Conservation (phyloP, 495 filamentous ascomycete genomes). For the Platismatia glauca region DNA sequence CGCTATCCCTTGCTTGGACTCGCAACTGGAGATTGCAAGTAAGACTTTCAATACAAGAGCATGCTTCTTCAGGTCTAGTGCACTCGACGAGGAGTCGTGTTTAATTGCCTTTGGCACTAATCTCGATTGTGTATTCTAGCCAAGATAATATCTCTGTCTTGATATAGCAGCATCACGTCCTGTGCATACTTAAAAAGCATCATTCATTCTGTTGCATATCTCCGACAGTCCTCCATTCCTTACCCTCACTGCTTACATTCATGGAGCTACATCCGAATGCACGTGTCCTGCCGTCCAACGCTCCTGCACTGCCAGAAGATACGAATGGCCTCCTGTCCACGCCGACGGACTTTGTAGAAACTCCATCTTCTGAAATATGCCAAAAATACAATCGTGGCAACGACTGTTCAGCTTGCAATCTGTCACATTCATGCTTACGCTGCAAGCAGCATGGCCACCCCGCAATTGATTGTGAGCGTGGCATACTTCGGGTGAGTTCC, state of each 20-base stretch:
- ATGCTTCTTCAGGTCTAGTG: slow-evolving; percentile 8
- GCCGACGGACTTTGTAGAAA: slow-evolving; percentile 17
- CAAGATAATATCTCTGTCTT: not conserved
- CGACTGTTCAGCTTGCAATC: slow-evolving; percentile 7
- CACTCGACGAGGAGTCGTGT: slow-evolving; percentile 17
- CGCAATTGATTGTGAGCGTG: slow-evolving; percentile 9
- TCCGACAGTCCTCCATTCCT: slow-evolving; percentile 14
- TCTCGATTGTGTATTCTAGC: slow-evolving; percentile 12
- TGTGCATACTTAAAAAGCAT: slow-evolving; percentile 13
- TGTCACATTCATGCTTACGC: slow-evolving; percentile 3
- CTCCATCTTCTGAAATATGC: slow-evolving; percentile 1
- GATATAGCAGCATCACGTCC: slow-evolving; percentile 5
- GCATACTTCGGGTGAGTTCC: slow-evolving; percentile 28
- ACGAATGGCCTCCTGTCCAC: not conserved
- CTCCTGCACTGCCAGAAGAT: slow-evolving; percentile 24
- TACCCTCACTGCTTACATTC: slow-evolving; percentile 10
- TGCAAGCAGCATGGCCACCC: slow-evolving; percentile 12
- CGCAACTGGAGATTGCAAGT: slow-evolving; percentile 16
- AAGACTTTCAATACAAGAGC: slow-evolving; percentile 16
- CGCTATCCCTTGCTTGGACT: slow-evolving; percentile 22
- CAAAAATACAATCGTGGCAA: slow-evolving; percentile 11
- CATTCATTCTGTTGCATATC: slow-evolving; percentile 19
- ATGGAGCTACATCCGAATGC: slow-evolving; percentile 24
- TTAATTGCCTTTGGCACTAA: slow-evolving; percentile 20
- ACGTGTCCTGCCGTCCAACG: slow-evolving; percentile 35